Evolutionary conservation across 331 rosid species (phyloP), one percentile per base, ranked within the genome.

Genomic region (Stylosanthes scabra): DNA sequence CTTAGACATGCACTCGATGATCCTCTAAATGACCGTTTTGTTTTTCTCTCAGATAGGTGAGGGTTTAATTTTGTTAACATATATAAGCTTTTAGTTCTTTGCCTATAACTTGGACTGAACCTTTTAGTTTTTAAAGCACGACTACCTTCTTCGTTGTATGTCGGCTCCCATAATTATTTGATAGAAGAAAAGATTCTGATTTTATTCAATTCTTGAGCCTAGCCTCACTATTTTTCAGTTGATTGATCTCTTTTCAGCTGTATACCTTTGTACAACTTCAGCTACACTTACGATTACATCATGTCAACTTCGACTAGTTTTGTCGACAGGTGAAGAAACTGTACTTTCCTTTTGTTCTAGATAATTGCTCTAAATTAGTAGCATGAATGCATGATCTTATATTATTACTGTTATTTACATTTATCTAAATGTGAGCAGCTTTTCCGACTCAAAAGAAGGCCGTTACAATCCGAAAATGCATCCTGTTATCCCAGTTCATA

Each of bases 21-120:
- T 84, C 88, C 92, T 79, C 74, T 84, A 66, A 95, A 95, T 86
- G 86, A 91, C 59, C 96, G 99, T 34, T 95, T 95, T 90, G 90
- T 86, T 59, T 95, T 95, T 76, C 93, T 95, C 69, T 95, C 99
- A 14, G 99, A 95, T 74, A 95, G 99, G 99, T 95, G 91, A 90
- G 87, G 60, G 80, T 78, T 83, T 86, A 84, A 73, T 84, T 72
- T 66, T 52, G 79, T 59, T 61, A 74, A 59, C 49, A 27, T 27
- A 59, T 57, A 13, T 29, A 3, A 25, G 41, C 10, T 66, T 71
- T 7, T 11, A 55, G 66, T 60, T 68, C 29, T 28, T 34, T 80
- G 40, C 67, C 14, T 66, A 63, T 63, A 39, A 55, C 56, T 55
- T 54, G 55, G 71, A 71, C 74, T 49, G 45, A 28, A 14, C 16